These are phyloP conservation scores for Annulohypoxylon maeteangense DNA, from an alignment of 495 filamentous ascomycete species.

Conservation along the genomic window DNA sequence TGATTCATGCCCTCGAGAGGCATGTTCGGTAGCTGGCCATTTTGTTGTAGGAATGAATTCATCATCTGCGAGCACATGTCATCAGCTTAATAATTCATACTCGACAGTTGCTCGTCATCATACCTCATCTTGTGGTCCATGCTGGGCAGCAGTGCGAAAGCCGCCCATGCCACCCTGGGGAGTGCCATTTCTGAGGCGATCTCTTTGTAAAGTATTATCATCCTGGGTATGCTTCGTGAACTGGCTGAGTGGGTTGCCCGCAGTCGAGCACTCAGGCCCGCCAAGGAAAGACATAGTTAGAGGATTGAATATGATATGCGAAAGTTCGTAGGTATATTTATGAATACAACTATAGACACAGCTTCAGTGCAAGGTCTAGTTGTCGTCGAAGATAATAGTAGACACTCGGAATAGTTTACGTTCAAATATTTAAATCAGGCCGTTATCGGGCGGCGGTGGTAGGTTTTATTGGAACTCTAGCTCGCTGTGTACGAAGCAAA, in stretches of 20 bases:
- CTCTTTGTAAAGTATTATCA: slow-evolving; percentile 92
- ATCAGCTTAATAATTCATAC: slow-evolving; percentile 21
- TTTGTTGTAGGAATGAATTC: slow-evolving; percentile 89
- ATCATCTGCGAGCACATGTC: slow-evolving; percentile 72
- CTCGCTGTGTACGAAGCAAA: background rate
- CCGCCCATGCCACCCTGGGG: slow-evolving; percentile 58
- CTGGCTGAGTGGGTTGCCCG: slow-evolving; percentile 93
- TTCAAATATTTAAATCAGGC: background rate
- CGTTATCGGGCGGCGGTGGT: slow-evolving; percentile 9
- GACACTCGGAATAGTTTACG: background rate
- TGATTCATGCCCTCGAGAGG: slow-evolving; percentile 54
- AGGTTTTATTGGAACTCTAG: background rate
- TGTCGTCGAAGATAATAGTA: background rate
- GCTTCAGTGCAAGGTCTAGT: background rate
- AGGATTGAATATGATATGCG: background rate
- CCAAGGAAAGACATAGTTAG: slow-evolving; percentile 90
- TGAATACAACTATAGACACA: background rate
- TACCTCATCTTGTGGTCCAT: slow-evolving; percentile 60
- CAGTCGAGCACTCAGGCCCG: slow-evolving; percentile 91
- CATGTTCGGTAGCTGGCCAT: slow-evolving; percentile 57
- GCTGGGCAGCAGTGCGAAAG: slow-evolving; percentile 55
- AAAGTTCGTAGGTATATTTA: background rate
- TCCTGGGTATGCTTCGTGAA: slow-evolving; percentile 95
- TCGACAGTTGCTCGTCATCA: background rate
- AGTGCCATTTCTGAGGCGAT: slow-evolving; percentile 80